Evolutionary conservation across 805 yeast species (phyloP).

Genomic region (Groenewaldozyma salmanticensis): DNA sequence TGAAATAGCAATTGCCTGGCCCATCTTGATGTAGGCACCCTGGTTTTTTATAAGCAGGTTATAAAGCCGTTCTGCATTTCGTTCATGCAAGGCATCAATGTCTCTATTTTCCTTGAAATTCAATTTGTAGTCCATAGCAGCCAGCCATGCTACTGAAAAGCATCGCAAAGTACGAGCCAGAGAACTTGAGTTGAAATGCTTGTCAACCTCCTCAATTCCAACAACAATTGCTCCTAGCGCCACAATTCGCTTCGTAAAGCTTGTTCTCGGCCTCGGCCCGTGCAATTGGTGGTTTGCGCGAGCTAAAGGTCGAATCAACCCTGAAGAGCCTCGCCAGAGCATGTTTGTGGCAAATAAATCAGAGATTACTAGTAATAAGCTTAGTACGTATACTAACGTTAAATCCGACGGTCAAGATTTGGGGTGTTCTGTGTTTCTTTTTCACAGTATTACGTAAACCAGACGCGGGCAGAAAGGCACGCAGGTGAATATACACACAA

Average conservation of each 20-base stretch:
- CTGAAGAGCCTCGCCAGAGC: too few relatives aligned
- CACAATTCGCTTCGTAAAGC: neutral
- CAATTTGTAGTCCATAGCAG: conserved; percentile 54
- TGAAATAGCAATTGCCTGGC: conserved; percentile 74
- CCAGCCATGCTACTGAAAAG: conserved; percentile 34
- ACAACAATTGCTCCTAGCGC: conserved; percentile 13
- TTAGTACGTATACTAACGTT: too few relatives aligned
- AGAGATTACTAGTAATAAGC: too few relatives aligned
- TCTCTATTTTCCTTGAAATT: conserved; percentile 37
- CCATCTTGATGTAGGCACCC: conserved; percentile 64
- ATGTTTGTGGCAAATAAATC: too few relatives aligned
- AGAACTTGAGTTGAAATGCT: conserved; percentile 38
- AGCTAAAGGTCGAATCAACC: too few relatives aligned
- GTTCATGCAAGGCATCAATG: conserved; percentile 49
- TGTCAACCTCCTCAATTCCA: conserved; percentile 29
- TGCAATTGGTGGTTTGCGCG: too few relatives aligned
- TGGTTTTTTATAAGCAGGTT: conserved; percentile 38
- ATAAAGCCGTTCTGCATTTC: conserved; percentile 43
- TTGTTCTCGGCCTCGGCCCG: neutral
- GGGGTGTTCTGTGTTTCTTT: too few relatives aligned
- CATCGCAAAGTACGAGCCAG: conserved; percentile 44
- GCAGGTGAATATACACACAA: too few relatives aligned
- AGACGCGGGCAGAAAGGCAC: too few relatives aligned
- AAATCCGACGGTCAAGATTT: too few relatives aligned
- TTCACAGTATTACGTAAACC: too few relatives aligned